Conservation (phyloP, 2,329 filamentous ascomycete species). For the Talaromyces sp. region DNA sequence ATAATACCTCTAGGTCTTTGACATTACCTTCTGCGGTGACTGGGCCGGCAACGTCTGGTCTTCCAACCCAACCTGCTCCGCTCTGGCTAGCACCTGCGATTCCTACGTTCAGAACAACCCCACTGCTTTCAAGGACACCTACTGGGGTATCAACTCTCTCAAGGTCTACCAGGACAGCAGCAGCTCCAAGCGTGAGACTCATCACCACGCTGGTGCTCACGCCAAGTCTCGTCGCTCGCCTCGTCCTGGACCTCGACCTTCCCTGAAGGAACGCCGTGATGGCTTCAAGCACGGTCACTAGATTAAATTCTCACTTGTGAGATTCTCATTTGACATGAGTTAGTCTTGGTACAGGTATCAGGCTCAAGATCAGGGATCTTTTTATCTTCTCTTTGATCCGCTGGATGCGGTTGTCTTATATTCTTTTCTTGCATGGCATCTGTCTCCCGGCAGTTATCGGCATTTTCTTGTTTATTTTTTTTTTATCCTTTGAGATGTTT, state of each 20-base stretch:
- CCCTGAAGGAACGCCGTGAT: slow-evolving; percentile 16
- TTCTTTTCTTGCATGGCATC: background rate
- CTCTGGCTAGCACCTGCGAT: slow-evolving; percentile 66
- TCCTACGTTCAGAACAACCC: slow-evolving; percentile 74
- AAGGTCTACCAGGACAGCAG: slow-evolving; percentile 59
- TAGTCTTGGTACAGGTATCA: background rate
- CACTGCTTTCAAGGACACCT: slow-evolving; percentile 69
- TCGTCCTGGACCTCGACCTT: slow-evolving; percentile 8
- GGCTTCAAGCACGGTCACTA: slow-evolving; percentile 15
- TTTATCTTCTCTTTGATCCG: background rate
- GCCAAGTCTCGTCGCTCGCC: background rate
- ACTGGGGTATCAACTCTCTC: slow-evolving; percentile 75
- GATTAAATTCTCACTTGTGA: background rate
- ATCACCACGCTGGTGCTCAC: slow-evolving; percentile 10
- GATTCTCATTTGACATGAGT: background rate
- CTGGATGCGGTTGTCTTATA: slow-evolving; percentile 2
- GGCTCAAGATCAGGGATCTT: background rate
- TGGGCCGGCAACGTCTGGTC: slow-evolving; percentile 78
- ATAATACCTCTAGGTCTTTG: slow-evolving; percentile 52
- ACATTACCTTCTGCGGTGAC: slow-evolving; percentile 82
- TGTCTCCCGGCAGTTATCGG: background rate
- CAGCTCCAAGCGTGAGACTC: slow-evolving; percentile 8
- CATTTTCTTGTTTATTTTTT: background rate
- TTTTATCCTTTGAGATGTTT: background rate
- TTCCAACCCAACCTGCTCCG: slow-evolving; percentile 61